A percentile compares a stretch with the other conserved stretches of the same genome.
Conservation (phyloP, 129 eudicot species). For the Chrysanthemum seticuspe region DNA sequence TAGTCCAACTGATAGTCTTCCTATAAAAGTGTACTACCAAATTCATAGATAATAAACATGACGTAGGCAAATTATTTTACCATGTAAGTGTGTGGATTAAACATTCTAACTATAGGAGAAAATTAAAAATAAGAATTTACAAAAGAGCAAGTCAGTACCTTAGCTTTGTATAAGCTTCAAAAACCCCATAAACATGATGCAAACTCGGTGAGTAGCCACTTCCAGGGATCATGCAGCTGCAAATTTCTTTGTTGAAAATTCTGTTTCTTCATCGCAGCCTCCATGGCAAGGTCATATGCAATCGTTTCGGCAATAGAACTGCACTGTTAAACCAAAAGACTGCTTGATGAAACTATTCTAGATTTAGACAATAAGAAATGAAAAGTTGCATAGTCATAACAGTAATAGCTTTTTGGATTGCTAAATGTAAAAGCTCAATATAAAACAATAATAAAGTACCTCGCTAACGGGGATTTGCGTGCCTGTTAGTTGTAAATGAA, state of each 20-base stretch:
- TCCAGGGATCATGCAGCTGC: neutral
- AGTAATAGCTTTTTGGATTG: too few species aligned
- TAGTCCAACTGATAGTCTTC: too few species aligned
- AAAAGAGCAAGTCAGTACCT: slow-evolving; percentile 46
- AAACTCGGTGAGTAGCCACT: slow-evolving; percentile 75
- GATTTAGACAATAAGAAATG: slow-evolving; percentile 14
- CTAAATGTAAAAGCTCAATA: too few species aligned
- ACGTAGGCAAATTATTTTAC: too few species aligned
- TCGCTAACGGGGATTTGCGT: too few species aligned
- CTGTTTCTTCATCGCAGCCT: slow-evolving; percentile 79
- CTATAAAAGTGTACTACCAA: too few species aligned
- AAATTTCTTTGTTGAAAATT: slow-evolving; percentile 77
- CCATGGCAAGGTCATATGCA: slow-evolving; percentile 77
- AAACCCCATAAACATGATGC: slow-evolving; percentile 85
- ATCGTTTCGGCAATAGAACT: slow-evolving; percentile 91
- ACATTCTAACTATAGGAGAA: too few species aligned
- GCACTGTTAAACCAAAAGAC: slow-evolving; percentile 43
- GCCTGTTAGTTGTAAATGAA: too few species aligned
- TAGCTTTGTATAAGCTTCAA: slow-evolving; percentile 73
- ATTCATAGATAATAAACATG: too few species aligned
- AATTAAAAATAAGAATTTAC: too few species aligned
- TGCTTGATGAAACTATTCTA: slow-evolving; percentile 1
- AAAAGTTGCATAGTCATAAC: neutral
- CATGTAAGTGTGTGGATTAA: too few species aligned
- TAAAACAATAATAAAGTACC: too few species aligned